Percentiles rank a stretch among this genome's conserved stretches.
phyloP scores from a whole-genome alignment of 768 basidiomycete species.

The Aureoboletus auriporus region DNA sequence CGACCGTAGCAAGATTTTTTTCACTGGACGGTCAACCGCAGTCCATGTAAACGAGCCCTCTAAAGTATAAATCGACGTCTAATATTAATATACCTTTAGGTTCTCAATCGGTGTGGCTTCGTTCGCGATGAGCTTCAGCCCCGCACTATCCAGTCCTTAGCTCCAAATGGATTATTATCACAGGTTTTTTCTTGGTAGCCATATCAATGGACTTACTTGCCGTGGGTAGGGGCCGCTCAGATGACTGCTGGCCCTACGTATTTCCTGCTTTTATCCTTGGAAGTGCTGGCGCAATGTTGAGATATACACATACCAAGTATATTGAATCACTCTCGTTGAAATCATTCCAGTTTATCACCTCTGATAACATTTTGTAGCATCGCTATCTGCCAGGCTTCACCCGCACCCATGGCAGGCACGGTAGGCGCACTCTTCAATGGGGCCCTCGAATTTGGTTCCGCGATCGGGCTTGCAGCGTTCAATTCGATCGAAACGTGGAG shows the following conservation, averaged over 20 bases:
- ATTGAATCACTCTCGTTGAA: slow-evolving; percentile 9
- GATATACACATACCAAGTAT: slow-evolving; percentile 47
- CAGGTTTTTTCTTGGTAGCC: slow-evolving; percentile 36
- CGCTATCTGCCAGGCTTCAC: slow-evolving; percentile 46
- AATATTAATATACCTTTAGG: slow-evolving; percentile 20
- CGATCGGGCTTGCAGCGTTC: slow-evolving; percentile 46
- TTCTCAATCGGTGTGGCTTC: slow-evolving; percentile 40
- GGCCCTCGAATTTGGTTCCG: slow-evolving; percentile 50
- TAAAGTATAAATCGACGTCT: too few relatives aligned
- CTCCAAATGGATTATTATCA: slow-evolving; percentile 44
- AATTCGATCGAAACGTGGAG: slow-evolving; percentile 46
- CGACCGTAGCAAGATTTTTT: slow-evolving; percentile 40
- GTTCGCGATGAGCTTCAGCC: slow-evolving; percentile 35
- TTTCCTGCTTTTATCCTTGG: slow-evolving; percentile 51
- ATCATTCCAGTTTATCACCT: background rate
- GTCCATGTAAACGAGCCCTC: slow-evolving; percentile 34
- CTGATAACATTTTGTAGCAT: slow-evolving; percentile 31
- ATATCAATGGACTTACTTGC: slow-evolving; percentile 41
- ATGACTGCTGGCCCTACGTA: slow-evolving; percentile 43
- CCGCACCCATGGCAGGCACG: slow-evolving; percentile 46
- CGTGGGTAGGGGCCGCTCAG: slow-evolving; percentile 36
- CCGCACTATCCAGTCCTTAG: slow-evolving; percentile 34
- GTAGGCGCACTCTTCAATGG: slow-evolving; percentile 55
- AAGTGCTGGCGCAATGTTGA: slow-evolving; percentile 41
- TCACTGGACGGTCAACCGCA: slow-evolving; percentile 37